Evolutionary conservation across 2,329 filamentous ascomycete species (phyloP).

Genomic region (Ceratocystis variospora): DNA sequence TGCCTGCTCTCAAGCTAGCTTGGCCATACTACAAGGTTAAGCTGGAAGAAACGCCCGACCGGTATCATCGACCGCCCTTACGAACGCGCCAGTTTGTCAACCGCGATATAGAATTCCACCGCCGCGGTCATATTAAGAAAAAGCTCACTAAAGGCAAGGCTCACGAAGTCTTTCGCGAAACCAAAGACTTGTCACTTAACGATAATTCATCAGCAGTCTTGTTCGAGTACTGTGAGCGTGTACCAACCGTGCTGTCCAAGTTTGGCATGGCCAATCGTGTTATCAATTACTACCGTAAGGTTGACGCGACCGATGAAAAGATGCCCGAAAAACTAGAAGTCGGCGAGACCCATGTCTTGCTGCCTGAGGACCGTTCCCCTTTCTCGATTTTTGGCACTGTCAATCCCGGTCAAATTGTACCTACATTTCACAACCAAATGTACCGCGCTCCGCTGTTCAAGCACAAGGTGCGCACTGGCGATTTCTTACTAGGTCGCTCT

Average conservation of each 20-base stretch:
- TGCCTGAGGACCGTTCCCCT: constrained; percentile 89
- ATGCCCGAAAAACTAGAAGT: constrained; percentile 67
- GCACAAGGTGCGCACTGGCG: constrained; percentile 60
- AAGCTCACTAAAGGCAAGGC: constrained; percentile 72
- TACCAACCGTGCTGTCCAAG: constrained; percentile 81
- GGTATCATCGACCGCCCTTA: constrained; percentile 72
- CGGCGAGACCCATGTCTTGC: constrained; percentile 73
- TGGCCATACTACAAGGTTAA: constrained; percentile 95
- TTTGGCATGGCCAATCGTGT: constrained; percentile 95
- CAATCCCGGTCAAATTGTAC: constrained; percentile 76
- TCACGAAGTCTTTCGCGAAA: constrained; percentile 63
- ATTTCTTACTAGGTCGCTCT: constrained; percentile 77
- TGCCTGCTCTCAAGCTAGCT: constrained; percentile 79
- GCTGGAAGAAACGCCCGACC: constrained; percentile 57
- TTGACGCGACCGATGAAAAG: constrained; percentile 57
- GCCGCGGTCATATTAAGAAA: constrained; percentile 59
- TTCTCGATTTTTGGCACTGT: constrained; percentile 93
- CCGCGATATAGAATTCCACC: constrained; percentile 56
- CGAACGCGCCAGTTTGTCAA: constrained; percentile 55
- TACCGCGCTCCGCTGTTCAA: constrained; percentile 88
- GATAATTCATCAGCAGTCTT: constrained; percentile 82
- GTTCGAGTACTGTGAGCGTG: constrained; percentile 91
- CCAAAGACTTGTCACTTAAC: constrained; percentile 69
- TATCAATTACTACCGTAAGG: constrained; percentile 92
- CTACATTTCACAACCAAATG: constrained; percentile 89